These are phyloP conservation scores for Limonium bicolor DNA, from an alignment of 148 eudicot species.

Conservation along the genomic window DNA sequence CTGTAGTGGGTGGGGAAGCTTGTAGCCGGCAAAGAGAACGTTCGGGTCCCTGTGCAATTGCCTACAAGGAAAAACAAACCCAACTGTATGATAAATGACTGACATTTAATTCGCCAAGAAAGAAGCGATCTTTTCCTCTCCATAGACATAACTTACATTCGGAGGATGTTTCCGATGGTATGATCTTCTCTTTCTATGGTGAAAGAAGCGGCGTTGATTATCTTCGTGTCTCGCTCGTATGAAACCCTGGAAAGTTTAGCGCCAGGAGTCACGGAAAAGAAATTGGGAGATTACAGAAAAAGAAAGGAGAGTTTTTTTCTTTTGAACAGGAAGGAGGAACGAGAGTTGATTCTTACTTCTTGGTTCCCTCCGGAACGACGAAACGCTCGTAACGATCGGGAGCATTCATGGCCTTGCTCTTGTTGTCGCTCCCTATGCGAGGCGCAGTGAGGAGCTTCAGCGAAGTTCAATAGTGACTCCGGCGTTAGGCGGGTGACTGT, in stretches of 20 bases:
- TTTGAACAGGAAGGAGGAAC: not conserved
- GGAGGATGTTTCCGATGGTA: conserved; percentile 89
- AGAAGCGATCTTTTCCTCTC: no score
- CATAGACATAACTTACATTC: conserved; percentile 30
- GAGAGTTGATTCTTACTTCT: conserved; percentile 30
- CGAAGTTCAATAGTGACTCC: no score
- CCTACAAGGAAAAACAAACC: conserved; percentile 22
- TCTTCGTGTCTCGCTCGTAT: conserved; percentile 91
- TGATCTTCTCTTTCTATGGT: conserved; percentile 93
- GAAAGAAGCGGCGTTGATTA: conserved; percentile 90
- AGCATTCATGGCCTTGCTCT: conserved; percentile 57
- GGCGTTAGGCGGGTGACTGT: no score
- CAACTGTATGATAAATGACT: not conserved
- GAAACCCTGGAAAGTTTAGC: conserved; percentile 43
- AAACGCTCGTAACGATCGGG: conserved; percentile 98
- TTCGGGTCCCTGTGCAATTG: conserved; percentile 87
- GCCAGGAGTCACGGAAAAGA: not conserved
- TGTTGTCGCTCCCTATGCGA: no score
- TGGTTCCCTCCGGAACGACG: conserved; percentile 94
- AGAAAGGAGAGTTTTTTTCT: not conserved
- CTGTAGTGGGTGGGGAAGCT: conserved; percentile 98
- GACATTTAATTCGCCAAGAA: no score
- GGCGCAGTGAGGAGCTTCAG: no score
- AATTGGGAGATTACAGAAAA: not conserved
- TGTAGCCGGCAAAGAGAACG: conserved; percentile 92